Base-by-base conservation (phyloP, 108 stramenopile genomes). In the Fistulifera pelliculosa region DNA sequence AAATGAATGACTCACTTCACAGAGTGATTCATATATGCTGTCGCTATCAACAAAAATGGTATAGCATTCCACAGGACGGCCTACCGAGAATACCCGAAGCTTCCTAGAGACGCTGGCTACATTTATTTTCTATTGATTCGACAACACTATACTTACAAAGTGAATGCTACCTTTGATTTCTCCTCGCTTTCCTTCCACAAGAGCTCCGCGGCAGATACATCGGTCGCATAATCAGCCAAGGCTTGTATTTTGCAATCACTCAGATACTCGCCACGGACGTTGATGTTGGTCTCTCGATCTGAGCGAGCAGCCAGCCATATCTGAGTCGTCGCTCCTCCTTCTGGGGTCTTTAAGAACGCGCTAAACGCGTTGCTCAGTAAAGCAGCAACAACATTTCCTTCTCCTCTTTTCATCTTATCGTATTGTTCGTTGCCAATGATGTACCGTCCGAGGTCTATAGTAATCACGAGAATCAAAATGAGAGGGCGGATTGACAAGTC, bases 271-370 rank as follows among this genome's bases (percentile, higher is more conserved):
- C 31, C 31, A 8, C 31, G 31, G 31, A 35, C 31, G 8, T 35
- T 35, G 6, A 35, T 35, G 31, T 35, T 35, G 6, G 31, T 6
- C 43, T 65, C 65, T 3, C 60, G 60, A 21, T 21, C 65, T 15
- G 38, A 14, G 19, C 27, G 57, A 44, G 70, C 54, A 10, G 85
- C 80, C 45, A 87, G 48, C 49, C 58, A 87, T 16, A 87, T 60
- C 47, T 87, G 85, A 2, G 79, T 87, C 17, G 73, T 62, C 1
- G 85, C 85, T 27, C 85, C 85, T 22, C 75, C 61, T 38, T 57
- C 60, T 1, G 74, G 66, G 17, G 81, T 80, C 44, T 73, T 73
- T 0, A 67, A 61, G 41, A 78, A 71, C 2, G 67, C 47, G 38
- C 62, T 54, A 3, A 66, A 8, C 4, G 69, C 52, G 28, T 50